Percentiles rank a stretch among this genome's conserved stretches.
Evolutionary conservation across 2,329 filamentous ascomycete genomes (phyloP).

Genomic region (Ambrosiella xylebori): DNA sequence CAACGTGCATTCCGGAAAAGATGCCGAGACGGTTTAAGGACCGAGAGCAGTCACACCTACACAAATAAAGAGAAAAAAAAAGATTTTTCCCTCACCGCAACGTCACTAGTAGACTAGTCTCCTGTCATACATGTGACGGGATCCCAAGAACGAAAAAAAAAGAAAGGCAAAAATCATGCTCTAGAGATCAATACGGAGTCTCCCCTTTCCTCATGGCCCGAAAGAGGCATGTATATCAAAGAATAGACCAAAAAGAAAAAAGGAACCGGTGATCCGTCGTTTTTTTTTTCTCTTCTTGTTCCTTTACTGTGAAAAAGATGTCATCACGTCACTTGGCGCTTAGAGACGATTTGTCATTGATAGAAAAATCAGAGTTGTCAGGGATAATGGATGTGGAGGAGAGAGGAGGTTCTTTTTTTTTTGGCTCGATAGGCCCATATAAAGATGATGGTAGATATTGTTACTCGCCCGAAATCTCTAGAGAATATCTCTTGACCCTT

Average conservation of each 20-base stretch:
- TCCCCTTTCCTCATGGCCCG: too few relatives aligned
- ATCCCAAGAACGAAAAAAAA: not conserved
- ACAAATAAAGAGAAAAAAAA: too few relatives aligned
- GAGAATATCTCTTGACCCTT: too few relatives aligned
- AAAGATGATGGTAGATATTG: not conserved
- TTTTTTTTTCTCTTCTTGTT: not conserved
- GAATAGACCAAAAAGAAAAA: too few relatives aligned
- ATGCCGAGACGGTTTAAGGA: too few relatives aligned
- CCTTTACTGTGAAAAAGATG: not conserved
- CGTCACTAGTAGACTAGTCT: not conserved
- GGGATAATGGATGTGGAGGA: not conserved
- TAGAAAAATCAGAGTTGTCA: conserved; percentile 3
- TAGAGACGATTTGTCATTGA: conserved; percentile 8
- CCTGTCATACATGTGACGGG: not conserved
- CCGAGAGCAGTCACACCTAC: too few relatives aligned
- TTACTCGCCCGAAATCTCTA: not conserved
- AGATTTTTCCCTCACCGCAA: too few relatives aligned
- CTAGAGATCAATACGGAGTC: too few relatives aligned
- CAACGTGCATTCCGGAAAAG: too few relatives aligned
- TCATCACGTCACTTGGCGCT: conserved; percentile 8
- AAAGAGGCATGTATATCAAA: too few relatives aligned
- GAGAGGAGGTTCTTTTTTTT: not conserved
- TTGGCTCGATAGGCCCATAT: not conserved
- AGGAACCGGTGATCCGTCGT: not conserved
- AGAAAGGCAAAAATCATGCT: not conserved